Evolutionary conservation across 2,329 filamentous ascomycete species (phyloP).

Genomic region (Colletotrichum sp.): DNA sequence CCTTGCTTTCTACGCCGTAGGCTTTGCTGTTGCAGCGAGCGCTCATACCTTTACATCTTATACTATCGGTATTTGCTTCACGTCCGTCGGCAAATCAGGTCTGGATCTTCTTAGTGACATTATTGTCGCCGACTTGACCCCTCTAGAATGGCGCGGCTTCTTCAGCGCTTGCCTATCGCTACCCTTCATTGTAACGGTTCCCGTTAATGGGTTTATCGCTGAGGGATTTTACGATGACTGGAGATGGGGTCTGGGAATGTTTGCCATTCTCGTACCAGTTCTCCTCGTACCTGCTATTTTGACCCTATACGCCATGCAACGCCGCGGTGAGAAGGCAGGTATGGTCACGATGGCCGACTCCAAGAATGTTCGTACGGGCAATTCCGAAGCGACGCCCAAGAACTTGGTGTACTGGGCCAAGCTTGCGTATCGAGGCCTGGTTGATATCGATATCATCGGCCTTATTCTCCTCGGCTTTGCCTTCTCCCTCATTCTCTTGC

Average conservation of each 20-base stretch:
- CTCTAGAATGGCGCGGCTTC: slow-evolving; percentile 41
- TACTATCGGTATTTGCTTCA: slow-evolving; percentile 40
- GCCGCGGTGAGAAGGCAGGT: slow-evolving; percentile 60
- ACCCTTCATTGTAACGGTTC: slow-evolving; percentile 40
- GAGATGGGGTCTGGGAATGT: slow-evolving; percentile 70
- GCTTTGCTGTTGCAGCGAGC: slow-evolving; percentile 37
- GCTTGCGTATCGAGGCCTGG: slow-evolving; percentile 42
- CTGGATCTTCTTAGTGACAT: slow-evolving; percentile 42
- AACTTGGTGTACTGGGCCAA: slow-evolving; percentile 26
- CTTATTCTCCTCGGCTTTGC: slow-evolving; percentile 61
- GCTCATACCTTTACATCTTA: slow-evolving; percentile 35
- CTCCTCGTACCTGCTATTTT: slow-evolving; percentile 60
- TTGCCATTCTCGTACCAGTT: slow-evolving; percentile 64
- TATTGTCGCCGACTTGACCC: slow-evolving; percentile 40
- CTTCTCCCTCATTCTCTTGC: slow-evolving; percentile 65
- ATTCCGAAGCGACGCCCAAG: slow-evolving; percentile 1
- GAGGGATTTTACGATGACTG: slow-evolving; percentile 49
- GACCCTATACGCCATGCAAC: slow-evolving; percentile 61
- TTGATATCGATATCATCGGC: slow-evolving; percentile 65
- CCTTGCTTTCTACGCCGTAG: slow-evolving; percentile 40
- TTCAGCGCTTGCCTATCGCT: slow-evolving; percentile 31
- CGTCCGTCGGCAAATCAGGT: slow-evolving; percentile 40
- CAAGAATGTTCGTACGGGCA: slow-evolving; percentile 38
- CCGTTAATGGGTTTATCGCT: slow-evolving; percentile 46
- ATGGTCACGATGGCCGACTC: slow-evolving; percentile 42